Conservation (phyloP, 2,329 filamentous ascomycete species). For the Exserohilum rostratum region DNA sequence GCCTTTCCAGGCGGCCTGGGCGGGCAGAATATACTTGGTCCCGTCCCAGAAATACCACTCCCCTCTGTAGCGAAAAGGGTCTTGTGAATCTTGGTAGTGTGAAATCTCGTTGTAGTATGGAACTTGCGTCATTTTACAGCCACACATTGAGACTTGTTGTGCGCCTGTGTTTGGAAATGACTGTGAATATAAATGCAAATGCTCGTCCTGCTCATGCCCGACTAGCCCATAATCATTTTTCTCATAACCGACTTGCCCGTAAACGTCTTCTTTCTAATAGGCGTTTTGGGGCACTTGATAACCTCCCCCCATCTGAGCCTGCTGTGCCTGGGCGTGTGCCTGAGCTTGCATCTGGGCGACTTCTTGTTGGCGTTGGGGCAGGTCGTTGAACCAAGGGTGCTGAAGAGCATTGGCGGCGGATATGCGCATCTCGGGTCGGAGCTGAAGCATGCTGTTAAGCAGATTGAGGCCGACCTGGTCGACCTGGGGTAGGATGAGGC, state of each 20-base stretch:
- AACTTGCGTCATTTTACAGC: not conserved
- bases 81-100: not conserved
- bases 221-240: too few species aligned
- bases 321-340: conserved; percentile 45
- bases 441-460: conserved; percentile 86
- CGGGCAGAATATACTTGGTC: not conserved
- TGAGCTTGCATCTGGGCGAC: conserved; percentile 41
- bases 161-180: not conserved
- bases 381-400: conserved; percentile 90
- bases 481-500: conserved; percentile 86
- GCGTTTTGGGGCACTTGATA: conserved; percentile 48
- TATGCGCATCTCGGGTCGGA: conserved; percentile 89
- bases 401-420: conserved; percentile 84
- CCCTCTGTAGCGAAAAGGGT: not conserved
- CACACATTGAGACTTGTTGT: not conserved
- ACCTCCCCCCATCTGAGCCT: conserved; percentile 48
- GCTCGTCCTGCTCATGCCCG: not conserved
- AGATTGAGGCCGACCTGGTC: conserved; percentile 87
- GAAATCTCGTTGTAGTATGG: not conserved
- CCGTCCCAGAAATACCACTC: not conserved
- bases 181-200: not conserved
- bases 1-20: not conserved
- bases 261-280: conserved; percentile 34
- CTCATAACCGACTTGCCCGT: not conserved
- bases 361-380: conserved; percentile 60